These are phyloP conservation scores for Rhododendron mucronatum DNA, from an alignment of 148 eudicot genomes.

Conservation along the genomic window DNA sequence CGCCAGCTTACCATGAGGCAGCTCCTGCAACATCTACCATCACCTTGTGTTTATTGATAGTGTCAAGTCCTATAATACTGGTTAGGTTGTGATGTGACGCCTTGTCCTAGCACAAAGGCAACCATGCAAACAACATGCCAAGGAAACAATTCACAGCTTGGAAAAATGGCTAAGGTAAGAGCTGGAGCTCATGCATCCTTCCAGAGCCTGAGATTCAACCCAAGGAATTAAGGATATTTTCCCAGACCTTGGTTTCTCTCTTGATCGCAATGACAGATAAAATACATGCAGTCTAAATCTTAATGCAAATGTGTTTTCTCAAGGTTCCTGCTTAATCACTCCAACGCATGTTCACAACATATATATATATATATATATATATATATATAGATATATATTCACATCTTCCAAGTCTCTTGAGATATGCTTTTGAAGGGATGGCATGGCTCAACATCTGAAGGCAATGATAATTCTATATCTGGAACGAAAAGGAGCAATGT, in stretches of 20 bases:
- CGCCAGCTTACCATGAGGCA: neutral
- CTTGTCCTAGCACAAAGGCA: neutral
- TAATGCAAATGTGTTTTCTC: neutral
- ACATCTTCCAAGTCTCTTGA: neutral
- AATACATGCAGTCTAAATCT: neutral
- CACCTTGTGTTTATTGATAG: neutral
- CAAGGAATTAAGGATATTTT: neutral
- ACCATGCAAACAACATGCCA: neutral
- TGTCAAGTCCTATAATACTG: neutral
- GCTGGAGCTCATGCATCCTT: neutral
- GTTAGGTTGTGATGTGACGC: neutral
- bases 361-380: neutral
- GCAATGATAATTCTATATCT: neutral
- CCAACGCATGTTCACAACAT: neutral
- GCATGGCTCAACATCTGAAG: neutral
- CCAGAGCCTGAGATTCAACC: neutral
- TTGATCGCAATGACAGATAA: neutral
- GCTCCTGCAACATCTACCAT: neutral
- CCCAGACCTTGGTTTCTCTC: neutral
- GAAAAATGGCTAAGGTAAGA: neutral
- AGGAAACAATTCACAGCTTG: neutral
- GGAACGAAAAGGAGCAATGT: neutral
- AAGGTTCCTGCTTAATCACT: neutral
- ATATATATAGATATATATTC: neutral
- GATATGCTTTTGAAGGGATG: neutral